phyloP scores from a whole-genome alignment of 305 asterid genomes.

The Fraxinus paxiana region DNA sequence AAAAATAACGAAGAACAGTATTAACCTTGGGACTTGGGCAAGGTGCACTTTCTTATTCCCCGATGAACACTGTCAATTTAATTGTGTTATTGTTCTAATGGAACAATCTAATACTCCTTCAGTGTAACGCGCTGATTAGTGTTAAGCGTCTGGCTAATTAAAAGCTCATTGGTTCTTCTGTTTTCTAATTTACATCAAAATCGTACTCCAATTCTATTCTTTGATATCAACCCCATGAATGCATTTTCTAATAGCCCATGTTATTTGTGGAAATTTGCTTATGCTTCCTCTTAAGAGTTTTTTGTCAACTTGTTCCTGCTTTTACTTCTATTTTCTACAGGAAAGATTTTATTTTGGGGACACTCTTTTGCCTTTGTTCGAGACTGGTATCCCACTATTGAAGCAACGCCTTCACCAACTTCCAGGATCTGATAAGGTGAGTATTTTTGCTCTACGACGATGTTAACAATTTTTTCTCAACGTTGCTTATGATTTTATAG shows the following conservation, averaged over 20 bases:
- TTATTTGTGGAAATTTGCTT: background rate
- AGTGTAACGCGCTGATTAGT: background rate
- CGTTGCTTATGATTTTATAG: background rate
- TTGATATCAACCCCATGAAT: background rate
- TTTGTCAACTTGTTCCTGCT: background rate
- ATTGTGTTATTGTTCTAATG: background rate
- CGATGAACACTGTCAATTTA: background rate
- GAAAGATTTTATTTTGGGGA: constrained; percentile 95
- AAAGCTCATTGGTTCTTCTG: background rate
- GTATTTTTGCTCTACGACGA: constrained; percentile 15
- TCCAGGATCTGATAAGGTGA: constrained; percentile 64
- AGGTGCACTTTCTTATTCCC: background rate
- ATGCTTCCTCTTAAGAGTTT: background rate
- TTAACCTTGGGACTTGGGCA: constrained; percentile 16
- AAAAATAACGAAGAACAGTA: background rate
- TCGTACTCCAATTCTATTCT: background rate
- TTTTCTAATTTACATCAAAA: background rate
- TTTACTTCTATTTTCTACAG: constrained; percentile 41
- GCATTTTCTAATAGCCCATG: background rate
- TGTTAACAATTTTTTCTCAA: background rate
- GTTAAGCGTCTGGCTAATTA: background rate
- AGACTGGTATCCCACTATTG: constrained; percentile 88
- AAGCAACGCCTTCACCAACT: constrained; percentile 80
- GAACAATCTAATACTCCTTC: background rate
- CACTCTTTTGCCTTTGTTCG: constrained; percentile 82